A percentile compares a stretch with the other conserved stretches of the same genome.
These are phyloP conservation scores for Leccinum longicurvipes DNA, from an alignment of 768 basidiomycete genomes.

Conservation along the genomic window DNA sequence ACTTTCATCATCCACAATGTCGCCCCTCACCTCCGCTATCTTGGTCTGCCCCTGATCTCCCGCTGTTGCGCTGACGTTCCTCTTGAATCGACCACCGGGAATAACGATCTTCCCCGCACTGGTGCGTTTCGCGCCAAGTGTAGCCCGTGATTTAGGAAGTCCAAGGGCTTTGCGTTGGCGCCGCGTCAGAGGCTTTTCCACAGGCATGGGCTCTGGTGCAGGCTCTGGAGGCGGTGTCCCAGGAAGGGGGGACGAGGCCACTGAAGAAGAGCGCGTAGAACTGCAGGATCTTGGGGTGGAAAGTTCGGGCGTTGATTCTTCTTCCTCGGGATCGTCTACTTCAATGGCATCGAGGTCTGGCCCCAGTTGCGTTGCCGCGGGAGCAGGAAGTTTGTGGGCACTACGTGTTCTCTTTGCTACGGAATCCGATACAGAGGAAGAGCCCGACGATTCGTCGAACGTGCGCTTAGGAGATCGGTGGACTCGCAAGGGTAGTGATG, in stretches of 20 bases:
- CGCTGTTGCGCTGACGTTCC: conserved; percentile 20
- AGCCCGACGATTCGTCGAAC: conserved; percentile 54
- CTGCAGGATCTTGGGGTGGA: conserved; percentile 36
- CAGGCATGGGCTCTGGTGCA: conserved; percentile 6
- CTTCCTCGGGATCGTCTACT: conserved; percentile 30
- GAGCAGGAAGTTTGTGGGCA: conserved; percentile 22
- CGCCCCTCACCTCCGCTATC: conserved; percentile 21
- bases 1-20: conserved; percentile 33
- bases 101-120: conserved; percentile 58
- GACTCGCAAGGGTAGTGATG: conserved; percentile 29
- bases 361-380: conserved; percentile 10
- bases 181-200: conserved; percentile 50
- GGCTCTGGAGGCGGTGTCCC: conserved; percentile 32
- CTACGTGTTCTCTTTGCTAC: conserved; percentile 36
- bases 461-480: conserved; percentile 56
- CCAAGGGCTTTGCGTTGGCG: conserved; percentile 69
- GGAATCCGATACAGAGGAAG: conserved; percentile 35
- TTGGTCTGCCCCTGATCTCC: conserved; percentile 12
- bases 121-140: conserved; percentile 25
- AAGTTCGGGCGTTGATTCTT: conserved; percentile 40
- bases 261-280: conserved; percentile 32
- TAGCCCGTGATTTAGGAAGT: conserved; percentile 52
- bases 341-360: conserved; percentile 20
- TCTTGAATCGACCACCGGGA: conserved; percentile 55
- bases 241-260: conserved; percentile 36